Evolutionary conservation across 192 early-diverging fungal species (phyloP), one percentile per base, ranked within the genome.

Genomic region (Ambispora gerdemannii): DNA sequence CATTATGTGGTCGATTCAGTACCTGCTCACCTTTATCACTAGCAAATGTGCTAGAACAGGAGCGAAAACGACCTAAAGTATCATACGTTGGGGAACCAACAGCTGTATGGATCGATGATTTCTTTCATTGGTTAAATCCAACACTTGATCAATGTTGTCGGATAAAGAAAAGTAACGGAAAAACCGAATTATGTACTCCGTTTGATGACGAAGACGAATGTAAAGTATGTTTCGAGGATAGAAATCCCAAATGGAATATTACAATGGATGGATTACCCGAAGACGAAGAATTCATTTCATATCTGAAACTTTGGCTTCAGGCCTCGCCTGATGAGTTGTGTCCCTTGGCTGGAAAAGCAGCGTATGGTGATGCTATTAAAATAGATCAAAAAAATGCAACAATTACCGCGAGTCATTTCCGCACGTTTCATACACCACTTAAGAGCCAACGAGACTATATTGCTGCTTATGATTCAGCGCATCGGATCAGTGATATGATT

Each of bases 21-120:
- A 76, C 79, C 0, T 89, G 87, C 38, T 60, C 77, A 7, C 71
- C 75, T 28, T 50, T 64, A 3, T 87, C 86, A 3, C 64, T 89
- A 4, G 81, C 86, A n/a, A 86, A 85, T 51, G 69, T 86, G 1
- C 60, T 89, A 31, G 87, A 89, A 59, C 84, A 86, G 70, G 87
- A 89, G 28, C 79, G 87, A 10, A 87, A 87, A 65, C 78, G 87
- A 11, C 78, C 84, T 7, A 27, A 77, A 6, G 78, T 87, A 4
- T 87, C 86, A 2, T 86, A 75, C 62, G 83, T 89, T 51, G 87
- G 84, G 7, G 81, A 87, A 47, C 86, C 87, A 2, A 81, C 87
- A 1, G 74, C 82, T 27, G 80, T 81, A 15, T 89, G 87, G 87
- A 69, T 87, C 8, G 87, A 89, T 62, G 87, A 89, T 69, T 87